Conservation (phyloP, 176 grass and related monocot species). For the Oryza meridionalis region DNA sequence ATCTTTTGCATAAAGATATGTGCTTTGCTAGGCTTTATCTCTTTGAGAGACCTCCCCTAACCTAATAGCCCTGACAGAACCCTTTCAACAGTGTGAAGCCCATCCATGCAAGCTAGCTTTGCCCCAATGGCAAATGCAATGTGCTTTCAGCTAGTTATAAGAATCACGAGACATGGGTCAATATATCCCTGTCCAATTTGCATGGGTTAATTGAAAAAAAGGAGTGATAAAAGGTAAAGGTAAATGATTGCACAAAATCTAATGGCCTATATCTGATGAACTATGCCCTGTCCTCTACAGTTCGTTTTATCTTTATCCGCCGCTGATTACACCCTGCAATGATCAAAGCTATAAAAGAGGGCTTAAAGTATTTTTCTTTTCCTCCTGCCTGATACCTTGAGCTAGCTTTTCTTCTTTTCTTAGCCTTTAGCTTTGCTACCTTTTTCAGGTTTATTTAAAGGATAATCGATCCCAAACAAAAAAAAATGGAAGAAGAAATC, state of each 20-base stretch:
- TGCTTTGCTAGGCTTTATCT: constrained; percentile 52
- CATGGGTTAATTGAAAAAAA: constrained; percentile 25
- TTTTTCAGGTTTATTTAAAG: constrained; percentile 45
- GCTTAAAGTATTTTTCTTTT: constrained; percentile 54
- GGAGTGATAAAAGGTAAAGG: constrained; percentile 15
- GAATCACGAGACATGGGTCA: constrained; percentile 45
- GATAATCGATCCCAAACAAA: not conserved
- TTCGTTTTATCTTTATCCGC: constrained; percentile 36
- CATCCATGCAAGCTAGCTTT: constrained; percentile 34
- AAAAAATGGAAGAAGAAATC: not conserved
- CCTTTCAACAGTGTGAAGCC: constrained; percentile 50
- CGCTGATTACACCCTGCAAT: constrained; percentile 56
- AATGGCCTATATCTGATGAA: constrained; percentile 32
- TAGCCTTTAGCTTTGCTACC: constrained; percentile 47
- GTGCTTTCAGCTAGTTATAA: constrained; percentile 43
- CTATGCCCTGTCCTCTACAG: constrained; percentile 47
- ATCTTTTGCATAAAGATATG: constrained; percentile 62
- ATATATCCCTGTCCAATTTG: constrained; percentile 20
- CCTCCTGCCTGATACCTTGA: constrained; percentile 36
- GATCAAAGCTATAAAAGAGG: constrained; percentile 56
- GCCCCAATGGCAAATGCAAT: constrained; percentile 43
- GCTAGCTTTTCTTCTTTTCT: constrained; percentile 59
- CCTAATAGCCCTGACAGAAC: constrained; percentile 41
- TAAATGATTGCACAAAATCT: constrained; percentile 44
- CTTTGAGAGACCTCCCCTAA: constrained; percentile 45